Conservation (phyloP, 176 grass and related monocot genomes). For the Musa troglodytarum region DNA sequence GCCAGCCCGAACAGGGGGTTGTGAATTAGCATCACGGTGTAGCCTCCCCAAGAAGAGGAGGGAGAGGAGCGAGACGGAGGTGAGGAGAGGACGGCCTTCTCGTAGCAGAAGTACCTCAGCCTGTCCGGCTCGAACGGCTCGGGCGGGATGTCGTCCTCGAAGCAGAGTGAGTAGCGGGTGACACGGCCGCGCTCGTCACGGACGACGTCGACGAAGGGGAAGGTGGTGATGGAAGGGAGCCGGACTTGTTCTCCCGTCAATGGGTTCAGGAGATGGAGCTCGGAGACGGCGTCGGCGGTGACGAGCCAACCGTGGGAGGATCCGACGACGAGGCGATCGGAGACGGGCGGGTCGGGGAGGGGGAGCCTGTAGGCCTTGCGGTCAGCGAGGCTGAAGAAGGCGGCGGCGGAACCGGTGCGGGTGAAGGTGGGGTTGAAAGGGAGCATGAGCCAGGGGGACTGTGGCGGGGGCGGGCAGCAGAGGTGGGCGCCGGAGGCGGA, state of each 20-base stretch:
- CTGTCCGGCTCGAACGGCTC: constrained; percentile 22
- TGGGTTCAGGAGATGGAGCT: constrained; percentile 43
- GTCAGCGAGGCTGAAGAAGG: constrained; percentile 41
- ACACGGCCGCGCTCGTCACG: constrained; percentile 6
- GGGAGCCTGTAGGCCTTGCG: constrained; percentile 25
- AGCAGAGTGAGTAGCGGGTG: constrained; percentile 17
- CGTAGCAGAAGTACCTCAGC: constrained; percentile 42
- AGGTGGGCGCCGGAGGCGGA: not conserved
- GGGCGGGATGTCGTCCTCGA: constrained; percentile 8
- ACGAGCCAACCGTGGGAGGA: constrained; percentile 44
- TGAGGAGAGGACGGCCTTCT: constrained; percentile 38
- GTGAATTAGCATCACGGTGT: constrained; percentile 45
- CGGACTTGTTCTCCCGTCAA: constrained; percentile 24
- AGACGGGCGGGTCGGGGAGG: constrained; percentile 22
- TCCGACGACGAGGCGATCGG: constrained; percentile 28
- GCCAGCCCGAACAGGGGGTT: constrained; percentile 35
- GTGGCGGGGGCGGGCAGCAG: not conserved
- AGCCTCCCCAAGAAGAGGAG: constrained; percentile 5
- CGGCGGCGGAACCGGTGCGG: not conserved
- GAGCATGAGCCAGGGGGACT: constrained; percentile 53
- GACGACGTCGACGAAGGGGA: constrained; percentile 25
- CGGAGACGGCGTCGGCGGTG: constrained; percentile 28
- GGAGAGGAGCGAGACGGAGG: not conserved
- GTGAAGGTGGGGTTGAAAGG: constrained; percentile 11
- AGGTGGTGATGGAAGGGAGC: constrained; percentile 32